Conservation (phyloP, 192 early-diverging fungal genomes). For the Coemansia sp. region DNA sequence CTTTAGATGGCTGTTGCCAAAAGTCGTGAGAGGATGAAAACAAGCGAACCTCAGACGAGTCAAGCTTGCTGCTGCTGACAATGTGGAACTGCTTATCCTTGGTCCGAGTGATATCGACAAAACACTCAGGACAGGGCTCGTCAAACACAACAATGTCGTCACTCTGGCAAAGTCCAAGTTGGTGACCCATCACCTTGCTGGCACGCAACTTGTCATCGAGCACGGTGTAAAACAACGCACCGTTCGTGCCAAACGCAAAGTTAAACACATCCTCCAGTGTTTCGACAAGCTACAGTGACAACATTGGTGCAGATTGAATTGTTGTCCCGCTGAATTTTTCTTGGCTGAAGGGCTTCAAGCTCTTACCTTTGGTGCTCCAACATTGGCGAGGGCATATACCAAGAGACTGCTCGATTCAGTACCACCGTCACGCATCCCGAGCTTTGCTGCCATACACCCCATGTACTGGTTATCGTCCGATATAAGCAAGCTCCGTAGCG, state of each 20-base stretch:
- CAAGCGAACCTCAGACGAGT: conserved; percentile 65
- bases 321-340: background rate
- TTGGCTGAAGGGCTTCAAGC: background rate
- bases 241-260: conserved; percentile 62
- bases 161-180: conserved; percentile 13
- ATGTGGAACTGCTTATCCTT: conserved; percentile 68
- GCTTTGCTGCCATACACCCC: conserved; percentile 24
- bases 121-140: conserved; percentile 62
- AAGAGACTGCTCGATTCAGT: conserved; percentile 33
- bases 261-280: conserved; percentile 56
- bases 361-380: conserved; percentile 21
- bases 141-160: conserved; percentile 53
- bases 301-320: background rate
- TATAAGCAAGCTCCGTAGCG: conserved; percentile 33
- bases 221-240: conserved; percentile 66
- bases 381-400: conserved; percentile 12
- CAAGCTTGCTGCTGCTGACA: conserved; percentile 68
- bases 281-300: conserved; percentile 28
- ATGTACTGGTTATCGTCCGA: conserved; percentile 35
- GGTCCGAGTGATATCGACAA: conserved; percentile 73
- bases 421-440: background rate
- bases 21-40: conserved; percentile 43
- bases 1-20: conserved; percentile 2
- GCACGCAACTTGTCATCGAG: conserved; percentile 67
- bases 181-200: conserved; percentile 50